phyloP scores from a whole-genome alignment of 1,139 yeast genomes.

The Martiniozyma asiatica region DNA sequence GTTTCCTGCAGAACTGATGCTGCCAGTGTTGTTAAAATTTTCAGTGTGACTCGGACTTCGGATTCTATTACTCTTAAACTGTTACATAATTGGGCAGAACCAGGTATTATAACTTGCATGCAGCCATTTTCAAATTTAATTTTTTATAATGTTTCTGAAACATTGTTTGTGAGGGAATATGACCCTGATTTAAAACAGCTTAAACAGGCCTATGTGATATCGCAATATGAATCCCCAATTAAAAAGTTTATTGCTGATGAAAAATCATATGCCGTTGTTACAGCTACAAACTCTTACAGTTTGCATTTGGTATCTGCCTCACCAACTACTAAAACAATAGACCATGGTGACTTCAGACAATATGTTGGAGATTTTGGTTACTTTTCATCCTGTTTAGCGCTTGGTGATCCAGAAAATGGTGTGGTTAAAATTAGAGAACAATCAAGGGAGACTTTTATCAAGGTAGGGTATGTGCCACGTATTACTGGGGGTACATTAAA shows the following conservation, averaged over 20 bases:
- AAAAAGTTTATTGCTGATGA: constrained; percentile 1
- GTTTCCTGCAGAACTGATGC: constrained; percentile 26
- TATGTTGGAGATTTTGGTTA: constrained; percentile 9
- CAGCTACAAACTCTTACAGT: constrained; percentile 3
- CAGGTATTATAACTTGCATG: constrained; percentile 2
- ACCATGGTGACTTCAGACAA: constrained; percentile 1
- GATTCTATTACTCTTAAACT: too few relatives aligned
- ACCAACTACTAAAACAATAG: neutral
- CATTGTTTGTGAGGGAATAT: constrained; percentile 2
- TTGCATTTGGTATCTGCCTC: too few relatives aligned
- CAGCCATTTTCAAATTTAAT: neutral
- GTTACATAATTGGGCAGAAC: constrained; percentile 26
- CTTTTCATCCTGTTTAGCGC: constrained; percentile 27
- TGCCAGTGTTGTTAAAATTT: constrained; percentile 14
- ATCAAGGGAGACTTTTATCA: too few relatives aligned
- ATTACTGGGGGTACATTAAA: too few relatives aligned
- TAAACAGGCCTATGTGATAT: neutral
- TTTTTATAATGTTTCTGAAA: constrained; percentile 1
- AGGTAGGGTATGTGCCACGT: too few relatives aligned
- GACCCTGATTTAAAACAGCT: constrained; percentile 1
- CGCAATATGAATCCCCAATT: neutral
- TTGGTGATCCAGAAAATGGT: constrained; percentile 2
- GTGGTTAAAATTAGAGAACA: neutral
- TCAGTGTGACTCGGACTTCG: too few relatives aligned
- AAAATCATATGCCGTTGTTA: neutral